phyloP scores from a whole-genome alignment of 768 basidiomycete species.

The Tulasnella sp. region DNA sequence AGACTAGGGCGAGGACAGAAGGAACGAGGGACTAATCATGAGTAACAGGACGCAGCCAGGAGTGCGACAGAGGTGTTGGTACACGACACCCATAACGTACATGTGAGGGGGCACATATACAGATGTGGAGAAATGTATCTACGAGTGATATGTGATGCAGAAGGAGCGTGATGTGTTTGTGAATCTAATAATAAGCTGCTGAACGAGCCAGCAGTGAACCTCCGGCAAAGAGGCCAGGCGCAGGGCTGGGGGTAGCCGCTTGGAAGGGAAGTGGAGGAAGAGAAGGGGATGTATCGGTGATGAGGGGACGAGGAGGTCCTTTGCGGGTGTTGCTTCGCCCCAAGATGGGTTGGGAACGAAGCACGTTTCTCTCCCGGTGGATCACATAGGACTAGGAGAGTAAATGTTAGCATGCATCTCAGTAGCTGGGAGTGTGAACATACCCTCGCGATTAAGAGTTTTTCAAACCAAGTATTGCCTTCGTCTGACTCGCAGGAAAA shows the following conservation, averaged over 20 bases:
- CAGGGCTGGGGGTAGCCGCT: background rate
- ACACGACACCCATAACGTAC: no score
- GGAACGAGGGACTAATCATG: background rate
- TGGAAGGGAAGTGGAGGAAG: constrained; percentile 3
- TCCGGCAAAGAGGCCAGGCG: constrained; percentile 4
- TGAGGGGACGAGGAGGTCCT: background rate
- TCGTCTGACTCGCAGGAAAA: constrained; percentile 69
- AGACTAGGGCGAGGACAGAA: background rate
- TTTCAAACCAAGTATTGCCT: constrained; percentile 66
- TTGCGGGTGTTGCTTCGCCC: background rate
- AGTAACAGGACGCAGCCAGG: no score
- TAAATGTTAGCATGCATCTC: constrained; percentile 15
- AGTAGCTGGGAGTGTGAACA: constrained; percentile 24
- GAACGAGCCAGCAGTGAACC: constrained; percentile 15
- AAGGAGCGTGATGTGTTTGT: background rate
- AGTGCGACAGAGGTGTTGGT: no score
- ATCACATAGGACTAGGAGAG: constrained; percentile 61
- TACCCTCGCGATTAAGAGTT: constrained; percentile 70
- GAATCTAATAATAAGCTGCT: background rate
- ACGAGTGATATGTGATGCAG: background rate
- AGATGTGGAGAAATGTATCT: background rate
- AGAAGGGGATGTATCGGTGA: constrained; percentile 13
- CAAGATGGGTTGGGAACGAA: constrained; percentile 29
- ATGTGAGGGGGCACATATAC: no score
- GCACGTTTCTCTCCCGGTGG: constrained; percentile 63